These are phyloP conservation scores for Fusarium algeriense DNA, from an alignment of 2,329 filamentous ascomycete genomes.

Conservation along the genomic window DNA sequence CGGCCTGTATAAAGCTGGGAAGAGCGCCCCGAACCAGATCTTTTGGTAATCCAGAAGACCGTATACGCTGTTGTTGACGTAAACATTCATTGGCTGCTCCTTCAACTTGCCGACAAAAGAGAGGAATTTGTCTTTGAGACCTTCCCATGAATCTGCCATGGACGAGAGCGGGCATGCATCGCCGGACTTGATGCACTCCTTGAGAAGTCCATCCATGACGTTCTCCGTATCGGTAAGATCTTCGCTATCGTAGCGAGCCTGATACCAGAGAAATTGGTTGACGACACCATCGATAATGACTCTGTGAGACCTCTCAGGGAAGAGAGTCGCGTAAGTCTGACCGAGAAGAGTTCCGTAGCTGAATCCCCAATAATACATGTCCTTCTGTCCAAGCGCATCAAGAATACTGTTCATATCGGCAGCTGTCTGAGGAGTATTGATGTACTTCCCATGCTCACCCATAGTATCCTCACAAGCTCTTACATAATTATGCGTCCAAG, in stretches of 20 bases:
- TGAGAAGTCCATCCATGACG: conserved; percentile 50
- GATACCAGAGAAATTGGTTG: conserved; percentile 52
- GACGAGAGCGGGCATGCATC: conserved; percentile 58
- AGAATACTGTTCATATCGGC: conserved; percentile 65
- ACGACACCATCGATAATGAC: conserved; percentile 55
- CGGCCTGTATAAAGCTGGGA: conserved; percentile 56
- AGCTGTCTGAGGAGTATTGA: conserved; percentile 64
- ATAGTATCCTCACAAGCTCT: conserved; percentile 58
- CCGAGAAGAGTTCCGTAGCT: conserved; percentile 59
- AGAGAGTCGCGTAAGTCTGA: conserved; percentile 56
- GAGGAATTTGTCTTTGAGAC: conserved; percentile 51
- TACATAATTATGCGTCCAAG: conserved; percentile 57
- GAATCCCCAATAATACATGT: conserved; percentile 57
- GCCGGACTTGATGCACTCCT: conserved; percentile 58
- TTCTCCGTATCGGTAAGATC: conserved; percentile 49
- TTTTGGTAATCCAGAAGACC: conserved; percentile 54
- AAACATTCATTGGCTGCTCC: conserved; percentile 56
- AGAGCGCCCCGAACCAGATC: conserved; percentile 54
- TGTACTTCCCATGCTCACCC: conserved; percentile 58
- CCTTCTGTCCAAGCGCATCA: conserved; percentile 53
- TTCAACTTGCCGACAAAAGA: conserved; percentile 51
- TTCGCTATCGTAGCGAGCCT: conserved; percentile 39
- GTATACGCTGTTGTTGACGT: conserved; percentile 57
- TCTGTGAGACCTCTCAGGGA: conserved; percentile 50
- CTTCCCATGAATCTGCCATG: conserved; percentile 53